Percentiles rank a stretch among this genome's conserved stretches.
phyloP scores from a whole-genome alignment of 371 early-diverging fungal genomes.

The Mortierella polycephala region DNA sequence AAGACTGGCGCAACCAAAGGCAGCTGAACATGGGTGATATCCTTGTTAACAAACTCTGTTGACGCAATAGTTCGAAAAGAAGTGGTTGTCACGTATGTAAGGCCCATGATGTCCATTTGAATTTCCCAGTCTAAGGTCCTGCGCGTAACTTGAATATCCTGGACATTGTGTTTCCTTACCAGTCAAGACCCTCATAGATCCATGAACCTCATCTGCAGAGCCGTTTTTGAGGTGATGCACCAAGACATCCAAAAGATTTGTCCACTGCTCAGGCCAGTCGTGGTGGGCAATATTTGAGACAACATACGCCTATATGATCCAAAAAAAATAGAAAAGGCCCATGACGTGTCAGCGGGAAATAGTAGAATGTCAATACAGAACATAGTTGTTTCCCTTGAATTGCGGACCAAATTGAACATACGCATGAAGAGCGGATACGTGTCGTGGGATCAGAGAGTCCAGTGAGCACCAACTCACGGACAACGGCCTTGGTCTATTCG shows the following conservation, averaged over 20 bases:
- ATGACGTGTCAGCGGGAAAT: background rate
- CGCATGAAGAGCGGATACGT: conserved; percentile 49
- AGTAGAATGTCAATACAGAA: background rate
- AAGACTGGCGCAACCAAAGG: conserved; percentile 82
- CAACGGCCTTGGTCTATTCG: conserved; percentile 46
- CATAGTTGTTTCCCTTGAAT: no score
- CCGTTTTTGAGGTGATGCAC: conserved; percentile 75
- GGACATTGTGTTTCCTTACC: conserved; percentile 24
- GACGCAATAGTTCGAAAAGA: background rate
- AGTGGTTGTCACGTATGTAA: no score
- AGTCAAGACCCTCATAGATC: conserved; percentile 87
- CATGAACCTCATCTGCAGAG: conserved; percentile 79
- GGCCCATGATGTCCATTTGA: background rate
- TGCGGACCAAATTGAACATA: conserved; percentile 9
- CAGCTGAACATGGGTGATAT: conserved; percentile 89
- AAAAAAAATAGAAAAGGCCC: background rate
- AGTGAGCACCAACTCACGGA: conserved; percentile 49
- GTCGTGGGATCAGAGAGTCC: conserved; percentile 54
- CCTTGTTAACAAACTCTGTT: conserved; percentile 84
- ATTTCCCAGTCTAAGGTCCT: no score
- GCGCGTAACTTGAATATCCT: no score
- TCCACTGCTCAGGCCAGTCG: conserved; percentile 97
- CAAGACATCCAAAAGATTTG: conserved; percentile 85
- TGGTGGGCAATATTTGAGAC: conserved; percentile 89
- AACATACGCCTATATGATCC: conserved; percentile 73